Evolutionary conservation across 2,329 filamentous ascomycete genomes (phyloP).

Genomic region (Akanthomyces lecanii): DNA sequence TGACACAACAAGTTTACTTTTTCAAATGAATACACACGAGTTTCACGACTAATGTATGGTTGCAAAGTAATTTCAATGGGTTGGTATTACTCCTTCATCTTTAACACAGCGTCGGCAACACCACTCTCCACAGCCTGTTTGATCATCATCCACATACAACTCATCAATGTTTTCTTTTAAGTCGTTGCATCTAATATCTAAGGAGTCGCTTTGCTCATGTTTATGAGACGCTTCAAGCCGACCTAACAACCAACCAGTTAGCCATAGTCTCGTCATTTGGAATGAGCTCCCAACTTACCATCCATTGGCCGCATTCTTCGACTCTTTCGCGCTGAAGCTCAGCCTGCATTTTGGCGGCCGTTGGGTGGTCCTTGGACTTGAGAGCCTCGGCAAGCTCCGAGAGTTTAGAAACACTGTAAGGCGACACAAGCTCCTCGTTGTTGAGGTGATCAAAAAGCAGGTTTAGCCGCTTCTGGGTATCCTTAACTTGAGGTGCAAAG

Average conservation of each 20-base stretch:
- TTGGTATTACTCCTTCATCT: constrained; percentile 24
- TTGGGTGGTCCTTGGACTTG: constrained; percentile 64
- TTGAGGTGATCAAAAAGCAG: constrained; percentile 97
- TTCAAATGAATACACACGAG: not conserved
- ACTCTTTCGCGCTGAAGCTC: constrained; percentile 73
- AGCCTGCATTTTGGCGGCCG: constrained; percentile 64
- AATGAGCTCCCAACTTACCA: constrained; percentile 55
- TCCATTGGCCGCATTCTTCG: constrained; percentile 81
- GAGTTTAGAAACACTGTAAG: constrained; percentile 68
- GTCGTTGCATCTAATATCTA: constrained; percentile 29
- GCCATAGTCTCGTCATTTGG: constrained; percentile 20
- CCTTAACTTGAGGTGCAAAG: constrained; percentile 84
- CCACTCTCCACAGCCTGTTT: constrained; percentile 24
- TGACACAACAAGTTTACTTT: not conserved
- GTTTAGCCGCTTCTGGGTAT: constrained; percentile 87
- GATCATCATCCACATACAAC: constrained; percentile 25
- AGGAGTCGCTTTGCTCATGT: constrained; percentile 74
- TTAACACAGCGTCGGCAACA: constrained; percentile 9
- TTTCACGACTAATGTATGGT: not conserved
- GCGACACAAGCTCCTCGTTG: constrained; percentile 84
- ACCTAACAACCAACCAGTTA: constrained; percentile 50
- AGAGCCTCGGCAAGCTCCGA: constrained; percentile 62
- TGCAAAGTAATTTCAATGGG: not conserved
- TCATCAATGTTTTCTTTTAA: constrained; percentile 14
- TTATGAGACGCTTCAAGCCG: constrained; percentile 71